phyloP scores from a whole-genome alignment of 371 early-diverging fungal genomes.

The Funneliformis caledonium region DNA sequence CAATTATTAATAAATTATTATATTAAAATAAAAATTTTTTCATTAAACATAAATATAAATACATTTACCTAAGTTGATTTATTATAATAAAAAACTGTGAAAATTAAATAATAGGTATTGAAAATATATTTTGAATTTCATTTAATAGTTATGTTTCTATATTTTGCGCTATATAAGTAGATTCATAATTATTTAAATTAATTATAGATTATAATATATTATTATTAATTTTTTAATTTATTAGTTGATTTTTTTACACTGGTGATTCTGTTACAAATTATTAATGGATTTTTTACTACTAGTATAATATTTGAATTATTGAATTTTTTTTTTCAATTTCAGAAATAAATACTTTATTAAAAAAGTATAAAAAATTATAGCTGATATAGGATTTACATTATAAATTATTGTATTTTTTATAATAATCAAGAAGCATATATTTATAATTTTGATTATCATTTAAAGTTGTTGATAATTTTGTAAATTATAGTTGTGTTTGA shows the following conservation, averaged over 20 bases:
- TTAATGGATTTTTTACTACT: constrained; percentile 15
- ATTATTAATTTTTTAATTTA: neutral
- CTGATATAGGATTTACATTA: neutral
- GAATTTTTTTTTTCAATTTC: neutral
- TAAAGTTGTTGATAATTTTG: no score
- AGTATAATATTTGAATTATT: neutral
- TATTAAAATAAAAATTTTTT: no score
- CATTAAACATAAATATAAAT: no score
- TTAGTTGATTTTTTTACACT: neutral
- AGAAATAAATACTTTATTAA: neutral
- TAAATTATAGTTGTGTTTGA: no score
- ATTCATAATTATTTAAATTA: no score
- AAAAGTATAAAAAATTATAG: neutral
- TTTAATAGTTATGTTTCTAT: no score
- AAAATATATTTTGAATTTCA: no score
- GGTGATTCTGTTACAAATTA: neutral
- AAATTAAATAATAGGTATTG: no score
- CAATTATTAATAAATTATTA: no score
- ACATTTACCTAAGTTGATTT: neutral
- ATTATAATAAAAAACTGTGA: neutral
- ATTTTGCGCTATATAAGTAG: no score
- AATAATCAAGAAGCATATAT: neutral
- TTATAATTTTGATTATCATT: no score
- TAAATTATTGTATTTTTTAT: neutral
- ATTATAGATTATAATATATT: no score